These are phyloP conservation scores for Claviceps sp. DNA, from an alignment of 2,329 filamentous ascomycete species.

Conservation along the genomic window DNA sequence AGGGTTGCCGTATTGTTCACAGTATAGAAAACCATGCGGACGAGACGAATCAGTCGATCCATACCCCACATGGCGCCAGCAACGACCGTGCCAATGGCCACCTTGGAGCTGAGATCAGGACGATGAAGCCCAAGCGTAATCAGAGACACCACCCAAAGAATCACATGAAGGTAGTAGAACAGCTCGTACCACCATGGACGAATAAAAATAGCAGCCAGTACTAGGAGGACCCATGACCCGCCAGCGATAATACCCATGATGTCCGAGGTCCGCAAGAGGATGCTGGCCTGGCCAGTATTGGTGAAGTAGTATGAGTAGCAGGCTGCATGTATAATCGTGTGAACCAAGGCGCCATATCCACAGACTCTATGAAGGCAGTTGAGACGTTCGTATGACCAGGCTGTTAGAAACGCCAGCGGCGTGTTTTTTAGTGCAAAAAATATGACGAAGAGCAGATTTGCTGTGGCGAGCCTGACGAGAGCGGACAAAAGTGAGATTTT, in stretches of 20 bases:
- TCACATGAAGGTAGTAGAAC: constrained; percentile 40
- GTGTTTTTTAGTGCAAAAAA: constrained; percentile 47
- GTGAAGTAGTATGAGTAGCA: constrained; percentile 30
- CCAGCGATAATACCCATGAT: constrained; percentile 36
- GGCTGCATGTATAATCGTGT: constrained; percentile 31
- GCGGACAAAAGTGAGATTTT: not conserved
- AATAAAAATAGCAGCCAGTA: constrained; percentile 28
- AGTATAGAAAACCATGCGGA: constrained; percentile 29
- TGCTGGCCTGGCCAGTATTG: constrained; percentile 11
- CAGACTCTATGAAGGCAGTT: constrained; percentile 43
- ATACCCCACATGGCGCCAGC: constrained; percentile 33
- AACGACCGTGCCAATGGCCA: constrained; percentile 28
- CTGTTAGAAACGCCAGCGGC: constrained; percentile 37
- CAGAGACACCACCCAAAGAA: constrained; percentile 34
- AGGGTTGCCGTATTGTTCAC: constrained; percentile 38
- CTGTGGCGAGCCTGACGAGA: constrained; percentile 22
- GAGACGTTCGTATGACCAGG: constrained; percentile 44
- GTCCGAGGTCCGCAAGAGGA: constrained; percentile 24
- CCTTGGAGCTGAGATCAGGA: constrained; percentile 28
- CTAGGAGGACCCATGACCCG: constrained; percentile 30
- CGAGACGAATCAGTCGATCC: constrained; percentile 36
- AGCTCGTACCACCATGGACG: constrained; percentile 39
- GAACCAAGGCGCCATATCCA: constrained; percentile 34
- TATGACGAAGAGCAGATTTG: constrained; percentile 37
- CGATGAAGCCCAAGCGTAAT: constrained; percentile 38